Percentiles rank a stretch among this genome's conserved stretches.
Conservation (phyloP, 345 rosid genomes). For the Heritiera fomes region DNA sequence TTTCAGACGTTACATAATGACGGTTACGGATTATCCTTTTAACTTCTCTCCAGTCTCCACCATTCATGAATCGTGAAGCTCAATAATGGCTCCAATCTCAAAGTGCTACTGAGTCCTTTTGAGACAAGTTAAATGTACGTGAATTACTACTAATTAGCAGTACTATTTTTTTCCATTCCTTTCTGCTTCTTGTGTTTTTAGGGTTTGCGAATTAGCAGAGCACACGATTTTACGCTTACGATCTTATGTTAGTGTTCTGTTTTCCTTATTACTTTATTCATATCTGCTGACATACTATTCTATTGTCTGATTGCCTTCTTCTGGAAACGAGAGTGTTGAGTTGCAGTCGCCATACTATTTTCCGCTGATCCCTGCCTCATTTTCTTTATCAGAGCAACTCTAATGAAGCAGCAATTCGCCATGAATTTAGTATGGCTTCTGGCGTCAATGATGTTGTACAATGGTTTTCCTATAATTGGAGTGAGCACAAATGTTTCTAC, state of each 20-base stretch:
- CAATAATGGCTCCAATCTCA: not conserved
- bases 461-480: slow-evolving; percentile 27
- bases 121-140: not conserved
- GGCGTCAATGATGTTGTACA: slow-evolving; percentile 30
- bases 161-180: not conserved
- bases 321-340: not conserved
- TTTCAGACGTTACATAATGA: not conserved
- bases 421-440: slow-evolving; percentile 42
- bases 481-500: slow-evolving; percentile 28
- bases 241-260: not conserved
- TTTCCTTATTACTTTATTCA: not conserved
- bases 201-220: not conserved
- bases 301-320: not conserved
- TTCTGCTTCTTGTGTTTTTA: not conserved
- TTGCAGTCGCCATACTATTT: not conserved
- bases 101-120: not conserved
- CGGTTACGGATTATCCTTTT: not conserved
- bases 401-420: slow-evolving; percentile 15
- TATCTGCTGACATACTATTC: not conserved
- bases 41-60: not conserved
- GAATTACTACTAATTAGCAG: not conserved
- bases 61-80: not conserved
- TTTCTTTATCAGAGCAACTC: not conserved
- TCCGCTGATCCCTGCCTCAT: not conserved
- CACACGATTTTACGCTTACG: not conserved